Percentiles rank a stretch among this genome's conserved stretches.
phyloP scores from a whole-genome alignment of 1,139 yeast genomes.

The Magnusiomyces suaveolens region DNA sequence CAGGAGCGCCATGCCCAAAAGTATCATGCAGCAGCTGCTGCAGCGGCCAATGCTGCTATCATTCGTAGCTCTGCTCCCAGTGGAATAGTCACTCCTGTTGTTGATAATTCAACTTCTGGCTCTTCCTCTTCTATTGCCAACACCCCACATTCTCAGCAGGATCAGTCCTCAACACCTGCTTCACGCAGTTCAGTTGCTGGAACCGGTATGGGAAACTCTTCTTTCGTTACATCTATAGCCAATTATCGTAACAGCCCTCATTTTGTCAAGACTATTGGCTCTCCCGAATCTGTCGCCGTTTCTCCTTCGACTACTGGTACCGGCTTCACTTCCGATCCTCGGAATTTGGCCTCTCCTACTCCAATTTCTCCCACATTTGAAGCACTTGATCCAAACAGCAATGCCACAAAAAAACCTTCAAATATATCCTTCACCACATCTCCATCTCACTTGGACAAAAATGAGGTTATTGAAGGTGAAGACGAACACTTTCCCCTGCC shows the following conservation, averaged over 20 bases:
- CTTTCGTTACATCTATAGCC: no score
- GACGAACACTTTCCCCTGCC: not conserved
- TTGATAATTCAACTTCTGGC: no score
- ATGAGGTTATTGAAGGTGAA: not conserved
- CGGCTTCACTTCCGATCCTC: no score
- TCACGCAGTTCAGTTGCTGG: no score
- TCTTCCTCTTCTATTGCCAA: not conserved
- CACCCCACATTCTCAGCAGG: not conserved
- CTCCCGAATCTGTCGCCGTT: not conserved
- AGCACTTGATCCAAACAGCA: not conserved
- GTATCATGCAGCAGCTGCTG: not conserved
- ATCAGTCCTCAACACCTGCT: no score
- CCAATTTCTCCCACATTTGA: slow-evolving; percentile 5
- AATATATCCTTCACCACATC: not conserved
- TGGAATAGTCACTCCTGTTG: no score
- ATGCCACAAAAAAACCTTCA: not conserved
- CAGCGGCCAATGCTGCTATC: not conserved
- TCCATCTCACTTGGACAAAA: not conserved
- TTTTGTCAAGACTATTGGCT: no score
- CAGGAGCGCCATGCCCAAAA: not conserved
- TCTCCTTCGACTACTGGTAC: no score
- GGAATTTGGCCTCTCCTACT: slow-evolving; percentile 1
- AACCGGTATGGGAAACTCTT: no score
- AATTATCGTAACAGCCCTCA: no score
- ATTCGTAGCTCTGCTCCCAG: not conserved